A percentile compares a stretch with the other conserved stretches of the same genome.
Conservation (phyloP, 31 red algal genomes). For the Odonthalia washingtoniensis region DNA sequence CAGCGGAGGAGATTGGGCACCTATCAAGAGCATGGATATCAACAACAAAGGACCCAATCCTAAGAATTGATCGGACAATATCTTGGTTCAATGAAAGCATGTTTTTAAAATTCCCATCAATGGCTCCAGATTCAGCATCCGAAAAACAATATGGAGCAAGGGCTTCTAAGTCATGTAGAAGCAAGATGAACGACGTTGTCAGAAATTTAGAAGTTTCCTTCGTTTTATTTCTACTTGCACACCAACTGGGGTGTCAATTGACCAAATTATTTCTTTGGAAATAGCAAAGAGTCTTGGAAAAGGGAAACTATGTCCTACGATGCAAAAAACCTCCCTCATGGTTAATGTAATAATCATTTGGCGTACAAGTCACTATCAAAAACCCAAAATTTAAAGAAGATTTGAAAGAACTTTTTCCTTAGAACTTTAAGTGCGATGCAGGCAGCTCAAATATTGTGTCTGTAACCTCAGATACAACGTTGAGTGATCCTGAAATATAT, state of each 20-base stretch:
- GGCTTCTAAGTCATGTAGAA: neutral
- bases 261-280: neutral
- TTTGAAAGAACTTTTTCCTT: neutral
- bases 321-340: neutral
- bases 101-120: neutral
- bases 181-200: neutral
- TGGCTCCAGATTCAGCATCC: neutral
- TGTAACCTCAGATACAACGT: neutral
- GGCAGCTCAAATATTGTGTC: neutral
- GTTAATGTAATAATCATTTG: too few relatives aligned
- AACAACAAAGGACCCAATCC: neutral
- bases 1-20: neutral
- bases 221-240: neutral
- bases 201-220: neutral
- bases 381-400: neutral
- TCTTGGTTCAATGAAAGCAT: neutral
- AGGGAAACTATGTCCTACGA: neutral
- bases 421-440: neutral
- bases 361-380: neutral
- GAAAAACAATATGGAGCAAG: neutral
- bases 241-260: neutral
- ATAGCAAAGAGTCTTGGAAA: neutral
- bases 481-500: neutral
- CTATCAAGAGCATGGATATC: neutral
- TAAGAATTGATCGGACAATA: neutral